phyloP scores from a whole-genome alignment of 2,329 filamentous ascomycete species.

The Akanthomyces dipterigenus region DNA sequence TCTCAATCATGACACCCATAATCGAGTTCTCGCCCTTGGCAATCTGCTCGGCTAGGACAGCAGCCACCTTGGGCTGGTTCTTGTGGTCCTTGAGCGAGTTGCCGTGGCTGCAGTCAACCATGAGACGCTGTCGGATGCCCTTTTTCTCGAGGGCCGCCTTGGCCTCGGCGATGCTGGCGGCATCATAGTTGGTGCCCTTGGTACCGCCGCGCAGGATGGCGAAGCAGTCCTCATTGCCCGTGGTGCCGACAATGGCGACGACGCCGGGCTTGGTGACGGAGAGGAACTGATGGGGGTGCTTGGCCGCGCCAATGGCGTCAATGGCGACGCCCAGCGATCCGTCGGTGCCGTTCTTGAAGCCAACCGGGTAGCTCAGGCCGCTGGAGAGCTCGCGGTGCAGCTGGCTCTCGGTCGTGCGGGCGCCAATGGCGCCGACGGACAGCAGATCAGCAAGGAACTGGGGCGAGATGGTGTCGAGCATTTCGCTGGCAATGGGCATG shows the following conservation, averaged over 20 bases:
- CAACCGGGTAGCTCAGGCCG: constrained; percentile 92
- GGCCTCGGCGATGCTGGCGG: constrained; percentile 73
- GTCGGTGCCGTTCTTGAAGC: constrained; percentile 99
- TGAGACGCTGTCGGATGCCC: constrained; percentile 69
- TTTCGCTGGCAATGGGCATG: constrained; percentile 94
- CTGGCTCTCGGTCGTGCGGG: constrained; percentile 93
- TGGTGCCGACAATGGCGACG: constrained; percentile 88
- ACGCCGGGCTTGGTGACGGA: constrained; percentile 97
- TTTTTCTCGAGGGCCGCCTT: constrained; percentile 73
- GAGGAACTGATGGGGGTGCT: constrained; percentile 96
- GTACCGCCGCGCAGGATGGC: constrained; percentile 90
- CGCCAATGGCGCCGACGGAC: constrained; percentile 90
- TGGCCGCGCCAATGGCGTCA: constrained; percentile 82
- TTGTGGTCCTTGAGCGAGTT: constrained; percentile 97
- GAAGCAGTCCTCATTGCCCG: constrained; percentile 94
- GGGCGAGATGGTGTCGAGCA: constrained; percentile 97
- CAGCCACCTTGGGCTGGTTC: constrained; percentile 92
- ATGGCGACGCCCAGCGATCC: constrained; percentile 86
- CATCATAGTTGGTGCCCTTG: constrained; percentile 89
- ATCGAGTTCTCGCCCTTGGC: constrained; percentile 81
- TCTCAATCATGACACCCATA: constrained; percentile 97
- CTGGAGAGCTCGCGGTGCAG: constrained; percentile 93
- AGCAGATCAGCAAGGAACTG: constrained; percentile 97
- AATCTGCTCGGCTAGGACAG: constrained; percentile 75
- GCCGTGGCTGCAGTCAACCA: constrained; percentile 93